These are phyloP conservation scores for Lonicera japonica DNA, from an alignment of 129 eudicot species.

Conservation along the genomic window DNA sequence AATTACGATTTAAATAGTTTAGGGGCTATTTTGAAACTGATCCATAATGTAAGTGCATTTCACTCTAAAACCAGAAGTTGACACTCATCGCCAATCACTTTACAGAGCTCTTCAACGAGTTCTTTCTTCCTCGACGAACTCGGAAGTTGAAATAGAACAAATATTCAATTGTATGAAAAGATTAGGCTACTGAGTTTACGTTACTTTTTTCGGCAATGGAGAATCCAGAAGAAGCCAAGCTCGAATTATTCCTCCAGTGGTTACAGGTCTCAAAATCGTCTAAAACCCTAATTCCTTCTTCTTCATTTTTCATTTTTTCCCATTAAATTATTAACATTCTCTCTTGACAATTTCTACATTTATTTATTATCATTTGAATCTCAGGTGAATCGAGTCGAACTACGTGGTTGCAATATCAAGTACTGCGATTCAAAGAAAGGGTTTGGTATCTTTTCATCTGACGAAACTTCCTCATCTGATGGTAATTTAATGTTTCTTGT, in stretches of 20 bases:
- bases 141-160: too few species aligned
- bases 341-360: conserved; percentile 6
- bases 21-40: too few species aligned
- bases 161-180: too few species aligned
- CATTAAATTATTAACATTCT: conserved; percentile 1
- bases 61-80: too few species aligned
- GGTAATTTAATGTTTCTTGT: conserved; percentile 31
- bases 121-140: too few species aligned
- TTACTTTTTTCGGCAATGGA: conserved; percentile 34
- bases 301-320: too few species aligned
- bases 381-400: conserved; percentile 75
- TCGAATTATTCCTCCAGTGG: conserved; percentile 74
- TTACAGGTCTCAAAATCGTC: conserved; percentile 40
- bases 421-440: conserved; percentile 75
- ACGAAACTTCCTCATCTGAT: conserved; percentile 38
- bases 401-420: conserved; percentile 79
- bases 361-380: conserved; percentile 3
- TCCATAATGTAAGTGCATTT: too few species aligned
- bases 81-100: too few species aligned
- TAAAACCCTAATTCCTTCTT: background rate
- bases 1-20: too few species aligned
- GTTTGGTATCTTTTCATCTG: conserved; percentile 63
- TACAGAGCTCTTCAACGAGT: too few species aligned
- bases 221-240: conserved; percentile 57
- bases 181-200: background rate